Base-by-base conservation (phyloP, 2,329 filamentous ascomycete species). In the Aspergillus pseudotamarii region DNA sequence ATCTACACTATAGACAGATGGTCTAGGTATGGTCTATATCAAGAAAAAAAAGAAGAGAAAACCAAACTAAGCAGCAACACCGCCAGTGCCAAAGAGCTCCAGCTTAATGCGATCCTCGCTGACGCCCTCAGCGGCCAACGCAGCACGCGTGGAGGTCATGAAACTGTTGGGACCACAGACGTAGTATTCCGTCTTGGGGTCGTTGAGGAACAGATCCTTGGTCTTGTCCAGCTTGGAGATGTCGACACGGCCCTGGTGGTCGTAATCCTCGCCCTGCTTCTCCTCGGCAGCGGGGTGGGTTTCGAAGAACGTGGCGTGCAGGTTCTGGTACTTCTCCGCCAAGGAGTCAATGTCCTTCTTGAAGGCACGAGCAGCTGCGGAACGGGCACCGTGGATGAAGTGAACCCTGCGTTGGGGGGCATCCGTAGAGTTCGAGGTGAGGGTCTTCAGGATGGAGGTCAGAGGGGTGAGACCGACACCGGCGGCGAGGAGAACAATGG, bases 161-260 rank as follows among this genome's bases (percentile, higher is more conserved):
- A 93, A 94, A 9, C 75, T 73, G 64, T 84, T 82, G 0, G 91
- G 91, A 0, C 91, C 91, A 71, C 91, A 94, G 59, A 92, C 79
- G 69, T 86, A 93, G 75, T 93, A 94, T 71, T 88, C 81, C 0
- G 91, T 82, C 50, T 77, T 77, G 0, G 76, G 57, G 68, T 89
- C 80, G 23, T 81, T 78, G 1, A 89, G 72, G 67, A 83, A 86
- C n/a, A 94, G 78, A 53, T 86, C 80, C 0, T 77, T 71, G 10
- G 85, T 79, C 28, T 77, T 73, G 66, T 86, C 82, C 43, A 92
- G 73, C 60, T 81, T 82, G 36, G 79, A 76, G n/a, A 93, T 74
- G 62, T 88, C 82, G 19, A 91, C 77, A 9, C 86, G 82, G 4
- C 89, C 86, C 10, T 79, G 77, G 68, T 86, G 81, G 62, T 89